A percentile compares a stretch with the other conserved stretches of the same genome.
Evolutionary conservation across 768 basidiomycete species (phyloP).

Genomic region (Agaricus blazei): DNA sequence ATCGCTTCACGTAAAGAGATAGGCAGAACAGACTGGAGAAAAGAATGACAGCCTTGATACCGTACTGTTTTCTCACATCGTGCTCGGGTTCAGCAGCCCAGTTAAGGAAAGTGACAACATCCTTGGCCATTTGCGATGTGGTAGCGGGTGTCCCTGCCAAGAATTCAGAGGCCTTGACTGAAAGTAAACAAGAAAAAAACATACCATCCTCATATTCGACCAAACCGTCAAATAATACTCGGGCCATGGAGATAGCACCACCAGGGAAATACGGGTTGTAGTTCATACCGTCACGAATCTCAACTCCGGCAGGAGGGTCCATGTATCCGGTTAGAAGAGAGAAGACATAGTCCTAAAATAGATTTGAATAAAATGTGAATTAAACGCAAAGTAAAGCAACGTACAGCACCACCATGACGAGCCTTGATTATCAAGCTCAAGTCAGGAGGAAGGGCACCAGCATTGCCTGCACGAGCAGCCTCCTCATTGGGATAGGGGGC

Average conservation of each 20-base stretch:
- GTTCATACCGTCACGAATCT: conserved; percentile 96
- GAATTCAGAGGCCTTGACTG: no score
- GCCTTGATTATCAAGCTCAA: conserved; percentile 97
- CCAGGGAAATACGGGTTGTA: conserved; percentile 99
- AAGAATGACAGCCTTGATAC: conserved; percentile 92
- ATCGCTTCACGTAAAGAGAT: conserved; percentile 88
- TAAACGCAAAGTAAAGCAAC: conserved; percentile 26
- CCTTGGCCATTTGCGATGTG: conserved; percentile 98
- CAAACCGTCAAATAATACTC: conserved; percentile 90
- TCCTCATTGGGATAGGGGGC: conserved; percentile 95
- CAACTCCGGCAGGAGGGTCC: conserved; percentile 93
- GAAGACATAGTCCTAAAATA: conserved; percentile 86
- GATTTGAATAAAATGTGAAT: background rate
- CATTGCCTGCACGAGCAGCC: conserved; percentile 91
- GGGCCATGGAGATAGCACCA: conserved; percentile 97
- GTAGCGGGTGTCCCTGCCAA: conserved; percentile 86
- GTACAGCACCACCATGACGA: conserved; percentile 90
- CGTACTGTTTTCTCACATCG: conserved; percentile 95
- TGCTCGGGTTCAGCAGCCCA: conserved; percentile 99
- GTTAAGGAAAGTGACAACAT: conserved; percentile 90
- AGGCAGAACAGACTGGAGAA: conserved; percentile 80
- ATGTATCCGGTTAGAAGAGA: conserved; percentile 95
- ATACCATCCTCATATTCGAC: conserved; percentile 95
- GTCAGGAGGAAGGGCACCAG: conserved; percentile 94
- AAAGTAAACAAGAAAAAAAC: background rate